These are phyloP conservation scores for Alternaria ethzedia DNA, from an alignment of 2,329 filamentous ascomycete genomes.

Conservation along the genomic window DNA sequence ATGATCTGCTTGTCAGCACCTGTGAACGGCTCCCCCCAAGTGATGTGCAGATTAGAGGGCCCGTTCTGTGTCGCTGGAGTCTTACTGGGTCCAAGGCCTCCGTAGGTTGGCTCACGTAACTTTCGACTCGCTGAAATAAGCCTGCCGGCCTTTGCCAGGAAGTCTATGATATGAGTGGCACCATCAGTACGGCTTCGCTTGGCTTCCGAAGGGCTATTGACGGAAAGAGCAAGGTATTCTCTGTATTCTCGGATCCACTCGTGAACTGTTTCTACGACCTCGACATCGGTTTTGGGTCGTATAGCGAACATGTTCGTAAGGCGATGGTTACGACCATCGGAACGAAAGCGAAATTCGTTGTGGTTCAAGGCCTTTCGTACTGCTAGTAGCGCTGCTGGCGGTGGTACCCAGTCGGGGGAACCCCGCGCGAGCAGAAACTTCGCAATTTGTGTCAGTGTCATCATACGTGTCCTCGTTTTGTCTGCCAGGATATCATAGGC, in stretches of 20 bases:
- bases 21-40: constrained; percentile 53
- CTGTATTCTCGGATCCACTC: constrained; percentile 62
- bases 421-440: constrained; percentile 46
- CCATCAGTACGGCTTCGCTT: constrained; percentile 18
- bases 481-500: constrained; percentile 58
- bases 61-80: constrained; percentile 25
- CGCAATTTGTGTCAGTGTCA: constrained; percentile 57
- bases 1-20: constrained; percentile 64
- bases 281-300: constrained; percentile 61
- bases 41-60: constrained; percentile 20
- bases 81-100: constrained; percentile 50
- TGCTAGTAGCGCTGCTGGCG: constrained; percentile 66
- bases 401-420: constrained; percentile 36
- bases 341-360: constrained; percentile 68
- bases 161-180: constrained; percentile 42
- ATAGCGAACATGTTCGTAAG: constrained; percentile 68
- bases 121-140: constrained; percentile 51
- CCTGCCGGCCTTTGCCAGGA: constrained; percentile 50
- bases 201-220: not conserved
- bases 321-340: constrained; percentile 57
- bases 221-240: constrained; percentile 50
- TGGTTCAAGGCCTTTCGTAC: constrained; percentile 69
- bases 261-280: constrained; percentile 59
- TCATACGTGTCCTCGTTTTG: constrained; percentile 52
- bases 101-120: constrained; percentile 41